Evolutionary conservation across 1,284 basidiomycete species (phyloP), one percentile per base, ranked within the genome.

Genomic region (Cryptococcus amylolentus): DNA sequence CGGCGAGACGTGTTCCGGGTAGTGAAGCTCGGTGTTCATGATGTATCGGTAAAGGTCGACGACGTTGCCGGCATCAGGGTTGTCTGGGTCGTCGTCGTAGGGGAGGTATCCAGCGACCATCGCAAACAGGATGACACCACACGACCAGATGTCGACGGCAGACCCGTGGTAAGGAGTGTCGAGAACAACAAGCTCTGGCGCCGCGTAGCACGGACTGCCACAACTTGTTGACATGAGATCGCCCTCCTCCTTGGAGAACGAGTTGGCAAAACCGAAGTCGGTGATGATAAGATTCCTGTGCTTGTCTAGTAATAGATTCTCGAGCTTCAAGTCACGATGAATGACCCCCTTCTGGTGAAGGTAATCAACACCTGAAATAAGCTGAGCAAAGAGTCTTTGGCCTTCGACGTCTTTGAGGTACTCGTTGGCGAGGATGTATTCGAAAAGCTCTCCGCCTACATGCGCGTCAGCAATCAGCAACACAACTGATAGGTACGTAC

Each of bases 1-100:
- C 5, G 81, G 72, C 8, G 89, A 89, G 66, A 97, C 86, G 77
- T 95, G 93, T 47, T 95, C 91, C 14, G 93, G 93, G 81, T 96
- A 97, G 37, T 90, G 89, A 58, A 97, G 85, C 2, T 89, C 88
- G 0, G 94, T 97, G 80, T 87, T 92, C 78, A 98, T 89, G 77
- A 99, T 99, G 80, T 99, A 99, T 77, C 91, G 93, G 86, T 98
- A 99, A 51, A 99, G 81, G n/a, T 98, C 82, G 73, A 98, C 98
- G 82, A 98, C 98, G 79, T 98, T 98, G 80, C 98, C 94, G 56
- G 96, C 96, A 62, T 98, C 96, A 3, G 96, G 96, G 76, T 98
- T 99, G 35, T 88, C 88, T 1, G 96, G 96, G 78, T 99, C 96
- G 76, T 98, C 96, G 77, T 98, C 96, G 76, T 98, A 99, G n/a